These are phyloP conservation scores for Daldinia caldariorum DNA, from an alignment of 495 filamentous ascomycete genomes.

Conservation along the genomic window DNA sequence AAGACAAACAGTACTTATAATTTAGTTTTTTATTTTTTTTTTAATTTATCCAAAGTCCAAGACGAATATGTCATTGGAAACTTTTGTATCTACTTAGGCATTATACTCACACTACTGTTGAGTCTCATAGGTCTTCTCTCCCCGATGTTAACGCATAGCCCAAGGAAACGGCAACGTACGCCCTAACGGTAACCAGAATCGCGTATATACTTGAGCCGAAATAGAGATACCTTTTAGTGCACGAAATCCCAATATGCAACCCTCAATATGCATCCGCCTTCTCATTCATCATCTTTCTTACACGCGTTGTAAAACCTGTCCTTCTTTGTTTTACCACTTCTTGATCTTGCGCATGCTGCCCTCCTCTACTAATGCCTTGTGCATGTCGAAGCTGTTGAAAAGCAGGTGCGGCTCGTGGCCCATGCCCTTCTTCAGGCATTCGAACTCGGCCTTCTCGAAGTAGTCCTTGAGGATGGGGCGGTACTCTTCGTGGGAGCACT, in stretches of 20 bases:
- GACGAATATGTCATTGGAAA: not conserved
- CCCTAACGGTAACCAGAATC: not conserved
- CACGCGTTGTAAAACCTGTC: not conserved
- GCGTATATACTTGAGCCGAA: not conserved
- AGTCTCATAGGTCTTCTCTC: not conserved
- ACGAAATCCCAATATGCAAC: not conserved
- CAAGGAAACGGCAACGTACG: not conserved
- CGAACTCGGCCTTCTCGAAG: slow-evolving; percentile 85
- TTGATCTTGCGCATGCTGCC: slow-evolving; percentile 84
- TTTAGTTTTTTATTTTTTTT: not conserved
- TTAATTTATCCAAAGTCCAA: not conserved
- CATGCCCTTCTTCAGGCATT: slow-evolving; percentile 88
- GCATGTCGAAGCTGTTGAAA: slow-evolving; percentile 88
- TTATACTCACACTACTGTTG: not conserved
- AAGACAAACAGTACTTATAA: not conserved
- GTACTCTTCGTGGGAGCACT: slow-evolving; percentile 90
- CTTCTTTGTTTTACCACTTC: slow-evolving; percentile 52
- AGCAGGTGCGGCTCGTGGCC: slow-evolving; percentile 90
- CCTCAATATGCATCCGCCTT: not conserved
- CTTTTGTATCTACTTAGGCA: not conserved
- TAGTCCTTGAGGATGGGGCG: slow-evolving; percentile 83
- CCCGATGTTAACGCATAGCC: not conserved
- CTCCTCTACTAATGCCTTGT: slow-evolving; percentile 79
- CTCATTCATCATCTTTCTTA: not conserved
- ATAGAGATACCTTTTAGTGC: not conserved